Base-by-base conservation (phyloP, 306 rosid genomes). In the Prunus padus region DNA sequence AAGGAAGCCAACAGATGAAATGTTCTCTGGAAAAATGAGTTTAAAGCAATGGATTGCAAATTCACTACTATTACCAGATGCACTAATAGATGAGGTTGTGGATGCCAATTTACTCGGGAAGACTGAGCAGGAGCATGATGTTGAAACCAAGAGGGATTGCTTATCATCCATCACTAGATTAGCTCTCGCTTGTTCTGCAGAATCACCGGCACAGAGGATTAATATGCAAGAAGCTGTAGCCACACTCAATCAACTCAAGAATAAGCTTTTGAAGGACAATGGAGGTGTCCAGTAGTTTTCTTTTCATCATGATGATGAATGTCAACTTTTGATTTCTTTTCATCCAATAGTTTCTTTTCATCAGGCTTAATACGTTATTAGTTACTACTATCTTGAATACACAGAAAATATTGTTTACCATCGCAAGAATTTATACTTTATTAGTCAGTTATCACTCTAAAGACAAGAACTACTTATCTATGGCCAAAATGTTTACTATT, bases 181-280 rank as follows among this genome's bases (percentile, higher is more conserved):
- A 6, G 77, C 77, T 51, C 8, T 78, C 3, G n/a, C n/a, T 52
- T 78, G 82, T 14, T 30, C 18, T 8, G 76, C 13, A 31, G 72
- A 62, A 3, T 50, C 22, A 11, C 82, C 77, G 0, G 72, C 52
- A 51, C 25, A 30, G 37, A 33, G 77, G 30, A 64, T 46, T 2
- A 37, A 50, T 37, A 44, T 28, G 30, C 13, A 55, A 40, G 42
- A 56, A 10, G 22, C 18, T 5, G 1, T 13, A 8, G 37, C 18
- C 12, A 20, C 76, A 9, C 69, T 77, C 3, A 8, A 42, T 0
- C 64, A 52, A 52, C 72, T 71, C 59, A 78, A 31, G 23, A 25
- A 5, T 1, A 54, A 67, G 47, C 28, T 40, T 42, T 2, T 54
- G n/a, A 46, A 42, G 46, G 47, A 46, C 11, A 2, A 0, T 16